A percentile compares a stretch with the other conserved stretches of the same genome.
Conservation (phyloP, 2,329 filamentous ascomycete genomes). For the Penicillium glabrum region DNA sequence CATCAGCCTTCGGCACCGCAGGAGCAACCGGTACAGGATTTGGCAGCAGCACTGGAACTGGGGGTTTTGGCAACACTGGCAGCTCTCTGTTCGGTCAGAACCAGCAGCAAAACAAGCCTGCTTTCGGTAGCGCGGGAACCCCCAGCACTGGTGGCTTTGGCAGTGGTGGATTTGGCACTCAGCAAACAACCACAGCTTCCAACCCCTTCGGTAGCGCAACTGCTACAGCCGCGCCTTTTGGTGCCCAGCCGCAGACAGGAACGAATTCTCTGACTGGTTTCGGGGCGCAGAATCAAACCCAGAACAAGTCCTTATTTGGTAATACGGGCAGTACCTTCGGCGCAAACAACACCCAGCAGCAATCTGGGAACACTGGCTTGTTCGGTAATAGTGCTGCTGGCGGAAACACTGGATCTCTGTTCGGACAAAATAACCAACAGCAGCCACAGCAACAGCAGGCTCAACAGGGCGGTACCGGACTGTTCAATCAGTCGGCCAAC, state of each 20-base stretch:
- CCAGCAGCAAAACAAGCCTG: constrained; percentile 35
- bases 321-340: constrained; percentile 40
- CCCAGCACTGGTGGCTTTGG: constrained; percentile 35
- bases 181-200: constrained; percentile 38
- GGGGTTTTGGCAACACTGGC: constrained; percentile 31
- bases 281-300: constrained; percentile 37
- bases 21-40: constrained; percentile 17
- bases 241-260: constrained; percentile 32
- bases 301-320: constrained; percentile 34
- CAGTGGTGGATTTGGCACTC: constrained; percentile 32
- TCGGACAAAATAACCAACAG: constrained; percentile 22
- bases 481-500: constrained; percentile 37
- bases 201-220: constrained; percentile 43
- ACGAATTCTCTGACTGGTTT: constrained; percentile 38
- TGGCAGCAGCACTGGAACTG: constrained; percentile 24
- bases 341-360: constrained; percentile 43
- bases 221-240: constrained; percentile 47
- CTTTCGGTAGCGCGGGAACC: constrained; percentile 32
- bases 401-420: constrained; percentile 21
- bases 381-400: constrained; percentile 41
- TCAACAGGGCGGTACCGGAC: constrained; percentile 43
- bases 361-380: constrained; percentile 34
- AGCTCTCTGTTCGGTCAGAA: constrained; percentile 46
- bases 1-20: constrained; percentile 36
- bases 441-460: constrained; percentile 39